Base-by-base conservation (phyloP, 2,329 filamentous ascomycete species). In the Microsporum canis region DNA sequence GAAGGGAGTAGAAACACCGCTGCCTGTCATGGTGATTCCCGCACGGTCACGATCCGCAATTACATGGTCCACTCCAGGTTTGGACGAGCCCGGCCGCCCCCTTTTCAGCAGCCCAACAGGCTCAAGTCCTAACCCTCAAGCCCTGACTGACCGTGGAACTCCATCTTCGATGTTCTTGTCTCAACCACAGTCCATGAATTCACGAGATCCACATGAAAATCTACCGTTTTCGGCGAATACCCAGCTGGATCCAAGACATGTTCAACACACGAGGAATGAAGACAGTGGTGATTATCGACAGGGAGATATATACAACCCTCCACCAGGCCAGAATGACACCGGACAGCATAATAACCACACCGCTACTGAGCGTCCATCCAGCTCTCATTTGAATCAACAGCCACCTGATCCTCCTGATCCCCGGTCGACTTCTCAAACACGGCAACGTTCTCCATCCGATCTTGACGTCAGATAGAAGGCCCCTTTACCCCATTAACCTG, bases 11-110 rank as follows among this genome's bases (percentile, higher is more conserved):
- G 62, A 62, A 29, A 57, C 33, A 3, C 72, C 77, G 34, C 64
- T 81, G 6, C 82, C 82, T 1, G 78, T 84, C 10, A 83, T 80
- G 3, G 76, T 85, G 43, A 83, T 86, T 51, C 83, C 83, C 3
- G 82, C 82, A 2, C 83, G 83, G 63, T 78, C 80, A 27, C 41
- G 62, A 41, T 74, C 76, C 34, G 78, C 78, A 38, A 75, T 80
- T 57, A 79, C 80, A 1, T 85, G 82, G 81, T 80, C 76, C n/a
- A 76, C 79, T 2, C 71, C 73, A 29, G 60, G 33, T 33, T 5
- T 39, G 23, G 60, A 61, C 29, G 59, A 61, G 47, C 45, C 43
- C 14, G 41, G 17, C 34, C 55, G 39, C 12, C 55, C 55, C 12
- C n/a, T 57, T 10, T 43, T 43, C 14, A 57, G 36, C 17, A 39